Conservation (phyloP, 1,284 basidiomycete species). For the Inonotus obliquus region DNA sequence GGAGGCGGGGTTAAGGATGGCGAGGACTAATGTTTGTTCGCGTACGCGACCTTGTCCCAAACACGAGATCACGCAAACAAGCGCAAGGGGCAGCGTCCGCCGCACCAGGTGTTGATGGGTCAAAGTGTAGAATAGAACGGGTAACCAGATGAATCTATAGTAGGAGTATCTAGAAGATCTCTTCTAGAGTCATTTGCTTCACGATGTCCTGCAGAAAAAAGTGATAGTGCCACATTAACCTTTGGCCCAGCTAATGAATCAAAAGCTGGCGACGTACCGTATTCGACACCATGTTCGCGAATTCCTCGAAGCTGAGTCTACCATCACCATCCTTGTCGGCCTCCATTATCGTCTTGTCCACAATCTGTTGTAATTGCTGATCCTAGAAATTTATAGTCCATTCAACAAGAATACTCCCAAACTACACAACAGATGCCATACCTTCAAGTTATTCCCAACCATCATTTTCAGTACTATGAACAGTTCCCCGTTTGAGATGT, state of each 20-base stretch:
- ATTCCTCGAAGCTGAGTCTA: slow-evolving; percentile 96
- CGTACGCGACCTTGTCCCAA: no score
- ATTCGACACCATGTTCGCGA: slow-evolving; percentile 94
- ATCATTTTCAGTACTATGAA: slow-evolving; percentile 99
- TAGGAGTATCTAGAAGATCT: slow-evolving; percentile 58
- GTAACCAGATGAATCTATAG: neutral
- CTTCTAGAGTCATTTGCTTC: slow-evolving; percentile 98
- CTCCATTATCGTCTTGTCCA: slow-evolving; percentile 99
- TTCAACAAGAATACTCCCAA: neutral
- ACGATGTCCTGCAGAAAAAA: slow-evolving; percentile 67
- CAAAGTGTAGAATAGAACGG: neutral
- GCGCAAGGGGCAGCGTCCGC: neutral
- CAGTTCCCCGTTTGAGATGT: slow-evolving; percentile 97
- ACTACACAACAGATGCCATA: slow-evolving; percentile 29
- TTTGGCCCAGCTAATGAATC: neutral
- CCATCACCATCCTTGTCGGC: slow-evolving; percentile 98
- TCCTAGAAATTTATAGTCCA: slow-evolving; percentile 48
- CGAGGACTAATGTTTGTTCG: neutral
- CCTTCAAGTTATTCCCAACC: slow-evolving; percentile 98
- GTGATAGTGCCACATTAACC: neutral
- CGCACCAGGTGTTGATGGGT: neutral
- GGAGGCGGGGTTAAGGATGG: neutral
- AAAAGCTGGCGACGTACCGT: slow-evolving; percentile 53
- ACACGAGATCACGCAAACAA: neutral
- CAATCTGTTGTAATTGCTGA: slow-evolving; percentile 98